Percentiles rank a stretch among this genome's conserved stretches.
Evolutionary conservation across 2,329 filamentous ascomycete species (phyloP).

Genomic region (Fusarium vanettenii): DNA sequence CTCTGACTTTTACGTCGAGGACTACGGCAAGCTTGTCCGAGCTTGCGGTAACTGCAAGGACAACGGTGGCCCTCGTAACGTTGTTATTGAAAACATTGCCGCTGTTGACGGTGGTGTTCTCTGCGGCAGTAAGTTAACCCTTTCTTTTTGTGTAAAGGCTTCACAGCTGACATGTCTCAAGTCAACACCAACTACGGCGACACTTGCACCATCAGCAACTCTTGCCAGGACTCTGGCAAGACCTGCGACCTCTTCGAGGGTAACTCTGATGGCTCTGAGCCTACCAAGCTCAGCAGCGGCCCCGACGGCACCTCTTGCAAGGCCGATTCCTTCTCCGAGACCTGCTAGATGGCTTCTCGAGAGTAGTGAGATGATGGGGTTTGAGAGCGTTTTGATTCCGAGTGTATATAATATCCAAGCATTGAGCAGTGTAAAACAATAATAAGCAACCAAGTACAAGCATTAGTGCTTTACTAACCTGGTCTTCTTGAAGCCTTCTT

Average conservation of each 20-base stretch:
- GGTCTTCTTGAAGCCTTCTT: background rate
- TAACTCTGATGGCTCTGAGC: constrained; percentile 32
- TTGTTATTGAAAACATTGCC: constrained; percentile 30
- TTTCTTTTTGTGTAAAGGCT: too few relatives aligned
- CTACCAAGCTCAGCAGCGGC: constrained; percentile 31
- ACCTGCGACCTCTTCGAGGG: constrained; percentile 33
- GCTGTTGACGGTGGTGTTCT: constrained; percentile 39
- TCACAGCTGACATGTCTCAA: background rate
- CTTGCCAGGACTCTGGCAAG: constrained; percentile 37
- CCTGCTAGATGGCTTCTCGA: constrained; percentile 17
- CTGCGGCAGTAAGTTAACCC: constrained; percentile 28
- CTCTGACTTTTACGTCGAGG: constrained; percentile 41
- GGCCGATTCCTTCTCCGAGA: constrained; percentile 20
- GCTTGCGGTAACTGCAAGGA: constrained; percentile 54
- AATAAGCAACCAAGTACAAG: background rate
- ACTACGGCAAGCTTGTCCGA: constrained; percentile 62
- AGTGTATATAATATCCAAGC: constrained; percentile 9
- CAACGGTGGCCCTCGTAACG: constrained; percentile 33
- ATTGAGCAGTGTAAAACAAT: background rate
- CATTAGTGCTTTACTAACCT: background rate
- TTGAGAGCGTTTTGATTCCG: background rate
- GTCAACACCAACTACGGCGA: constrained; percentile 42
- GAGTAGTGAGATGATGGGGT: background rate
- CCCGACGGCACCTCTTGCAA: constrained; percentile 35
- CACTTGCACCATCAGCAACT: constrained; percentile 37